Evolutionary conservation across 2,329 filamentous ascomycete genomes (phyloP), one percentile per base, ranked within the genome.

Genomic region (Claviceps humidiphila): DNA sequence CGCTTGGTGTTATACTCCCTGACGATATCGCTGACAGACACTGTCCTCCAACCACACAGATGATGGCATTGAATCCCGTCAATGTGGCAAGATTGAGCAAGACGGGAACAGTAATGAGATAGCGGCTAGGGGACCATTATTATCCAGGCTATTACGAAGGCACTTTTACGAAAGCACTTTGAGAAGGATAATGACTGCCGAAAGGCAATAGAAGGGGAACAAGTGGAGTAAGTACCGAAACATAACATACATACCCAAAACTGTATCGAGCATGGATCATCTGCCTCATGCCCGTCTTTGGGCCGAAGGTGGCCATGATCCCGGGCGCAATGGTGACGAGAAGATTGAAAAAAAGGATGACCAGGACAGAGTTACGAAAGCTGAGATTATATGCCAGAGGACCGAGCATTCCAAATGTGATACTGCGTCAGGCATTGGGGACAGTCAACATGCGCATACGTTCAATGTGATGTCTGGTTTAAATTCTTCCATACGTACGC

Each of bases 221-320:
- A 17, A 30, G 43, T 22, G 13, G 17, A 20, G 7, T 34, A 26
- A 44, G 16, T 34, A 17, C 8, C 43, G 11, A 46, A 17, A 44
- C 66, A 51, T 65, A 77, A 77, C 70, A 45, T n/a, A 47, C 66
- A 51, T 65, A 77, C 70, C 78, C 80, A 60, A 82, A 85, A 42
- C 75, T 77, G 63, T 77, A 84, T 22, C 81, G 71, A 4, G 81
- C 80, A 57, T 81, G 78, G 7, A 84, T 74, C 73, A 84, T 81
- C 63, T 84, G 80, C 16, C 81, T 72, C 73, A 84, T 76, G 43
- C 80, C 81, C 9, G 79, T 82, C 63, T 75, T 76, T 4, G 80
- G 77, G 0, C 80, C 80, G 49, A 81, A 64, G 0, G 75, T 80
- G 43, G 74, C 74, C 26, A 84, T 66, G 58, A 76, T 81, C 3